Base-by-base conservation (phyloP, 2,329 filamentous ascomycete genomes). In the Emericellopsis cladophorae region DNA sequence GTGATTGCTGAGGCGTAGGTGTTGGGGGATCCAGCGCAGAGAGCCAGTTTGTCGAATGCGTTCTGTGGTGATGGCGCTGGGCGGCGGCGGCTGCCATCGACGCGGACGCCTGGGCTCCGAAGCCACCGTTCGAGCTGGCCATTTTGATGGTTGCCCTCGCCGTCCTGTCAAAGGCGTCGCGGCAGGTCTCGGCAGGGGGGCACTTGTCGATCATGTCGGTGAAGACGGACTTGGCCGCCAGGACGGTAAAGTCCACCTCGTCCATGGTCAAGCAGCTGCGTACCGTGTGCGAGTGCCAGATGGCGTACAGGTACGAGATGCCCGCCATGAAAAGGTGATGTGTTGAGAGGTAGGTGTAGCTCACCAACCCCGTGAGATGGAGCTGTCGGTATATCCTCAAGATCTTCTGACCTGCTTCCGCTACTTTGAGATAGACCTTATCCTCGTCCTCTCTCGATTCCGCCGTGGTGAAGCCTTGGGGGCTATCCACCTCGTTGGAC, bases 291-390 rank as follows among this genome's bases (percentile, higher is more conserved):
- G 90, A 95, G 61, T 96, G 90, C 90, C 90, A 96, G 43, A 96
- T 92, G 16, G 92, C 89, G 60, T 95, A 96, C 2, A 96, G 71
- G 59, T 95, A 96, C 21, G 90, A 94, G 44, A 96, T 81, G 62
- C 89, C 90, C 23, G 90, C 90, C 84, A 95, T 95, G 64, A 96
- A 96, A 7, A 96, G 70, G 60, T 96, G 89, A 57, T 96, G 90
- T 0, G 92, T 95, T 2, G 92, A 89, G 41, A 96, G 66, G 59
- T 93, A 96, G 0, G 90, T 96, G 57, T 95, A 95, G 60, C 95
- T 96, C 41, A 96, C 90, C 33, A 95, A 72, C 40, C 87, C 83
- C 43, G 87, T 78, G 9, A 89, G 72, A 59, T 96, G 90, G 44
- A 96, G 67, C 54, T 95, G 86, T 40, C 90, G 73, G 60, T 96